Base-by-base conservation (phyloP, 1,284 basidiomycete genomes). In the Pisolithus thermaeus region DNA sequence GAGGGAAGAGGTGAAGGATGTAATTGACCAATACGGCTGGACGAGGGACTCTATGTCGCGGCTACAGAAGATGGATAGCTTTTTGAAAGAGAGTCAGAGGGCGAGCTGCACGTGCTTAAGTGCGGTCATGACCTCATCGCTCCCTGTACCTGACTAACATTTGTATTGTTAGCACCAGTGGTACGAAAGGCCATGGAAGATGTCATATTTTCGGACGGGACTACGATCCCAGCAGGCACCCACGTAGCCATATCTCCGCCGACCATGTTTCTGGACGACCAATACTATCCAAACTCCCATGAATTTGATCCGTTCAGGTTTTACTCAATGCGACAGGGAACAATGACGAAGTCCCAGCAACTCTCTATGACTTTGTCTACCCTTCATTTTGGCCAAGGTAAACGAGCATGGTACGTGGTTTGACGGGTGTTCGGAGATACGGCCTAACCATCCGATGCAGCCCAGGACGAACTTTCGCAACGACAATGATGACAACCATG, bases 151-250 rank as follows among this genome's bases (percentile, higher is more conserved):
- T 28, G 12, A 38, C 14, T 4, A 39, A 30, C 42, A 58, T 27
- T 40, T 52, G 48, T 48, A 14, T 39, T 7, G 35, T 30, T 42
- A 74, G 73, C 64, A n/a, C 59, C 65, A 4, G 55, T 71, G 48
- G 48, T 55, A 14, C 71, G 74, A 51, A 63, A 64, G 50, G 68
- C 69, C 16, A 57, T 73, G 60, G 56, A 64, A 35, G 66, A 70
- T 30, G 69, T 71, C 50, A 66, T 63, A 3, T 73, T 78, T 54
- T 68, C 70, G 14, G 67, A 77, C 42, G 75, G 76, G 18, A 72
- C 71, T n/a, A 63, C 56, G 11, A 59, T 77, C 52, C 71, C 74
- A 8, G 57, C 60, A 12, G 74, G 73, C 20, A 64, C 66, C 32
- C 57, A 65, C 25, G 51, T 75, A 47, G 61, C 62, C n/a, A 59